Percentiles rank a stretch among this genome's conserved stretches.
These are phyloP conservation scores for Ustulina deusta DNA, from an alignment of 2,329 filamentous ascomycete genomes.

Conservation along the genomic window DNA sequence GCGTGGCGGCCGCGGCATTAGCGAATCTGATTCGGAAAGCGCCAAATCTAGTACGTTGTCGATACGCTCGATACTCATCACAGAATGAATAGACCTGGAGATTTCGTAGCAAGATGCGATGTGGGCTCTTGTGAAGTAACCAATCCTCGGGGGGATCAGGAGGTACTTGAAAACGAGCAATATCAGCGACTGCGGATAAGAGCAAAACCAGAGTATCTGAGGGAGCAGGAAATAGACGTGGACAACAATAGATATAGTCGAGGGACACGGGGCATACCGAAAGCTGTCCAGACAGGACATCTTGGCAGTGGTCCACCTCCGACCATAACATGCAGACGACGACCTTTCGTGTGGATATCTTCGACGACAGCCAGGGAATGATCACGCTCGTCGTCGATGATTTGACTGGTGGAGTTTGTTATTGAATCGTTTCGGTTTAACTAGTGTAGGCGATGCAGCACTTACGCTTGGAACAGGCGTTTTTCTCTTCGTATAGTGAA, in stretches of 20 bases:
- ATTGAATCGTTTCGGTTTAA: slow-evolving; percentile 10
- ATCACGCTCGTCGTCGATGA: slow-evolving; percentile 66
- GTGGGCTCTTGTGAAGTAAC: slow-evolving; percentile 62
- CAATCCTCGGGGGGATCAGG: slow-evolving; percentile 60
- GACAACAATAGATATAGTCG: background rate
- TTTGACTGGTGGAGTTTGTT: slow-evolving; percentile 58
- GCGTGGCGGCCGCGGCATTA: slow-evolving; percentile 49
- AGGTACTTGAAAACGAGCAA: slow-evolving; percentile 58
- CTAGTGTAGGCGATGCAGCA: background rate
- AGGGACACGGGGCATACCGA: slow-evolving; percentile 58
- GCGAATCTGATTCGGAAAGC: slow-evolving; percentile 66
- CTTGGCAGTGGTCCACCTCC: slow-evolving; percentile 65
- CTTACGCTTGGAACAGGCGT: slow-evolving; percentile 68
- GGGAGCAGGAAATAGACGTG: background rate
- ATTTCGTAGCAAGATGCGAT: slow-evolving; percentile 64
- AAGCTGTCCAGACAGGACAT: slow-evolving; percentile 74
- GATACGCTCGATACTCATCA: slow-evolving; percentile 64
- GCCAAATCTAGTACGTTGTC: slow-evolving; percentile 61
- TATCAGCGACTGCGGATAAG: background rate
- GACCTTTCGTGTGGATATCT: slow-evolving; percentile 60
- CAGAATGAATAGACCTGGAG: slow-evolving; percentile 71
- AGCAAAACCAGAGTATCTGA: background rate
- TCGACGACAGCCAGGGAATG: slow-evolving; percentile 67
- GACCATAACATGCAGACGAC: slow-evolving; percentile 68
- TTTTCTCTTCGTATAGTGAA: slow-evolving; percentile 62